These are phyloP conservation scores for Linaria vulgaris DNA, from an alignment of 257 asterid genomes.

Conservation along the genomic window DNA sequence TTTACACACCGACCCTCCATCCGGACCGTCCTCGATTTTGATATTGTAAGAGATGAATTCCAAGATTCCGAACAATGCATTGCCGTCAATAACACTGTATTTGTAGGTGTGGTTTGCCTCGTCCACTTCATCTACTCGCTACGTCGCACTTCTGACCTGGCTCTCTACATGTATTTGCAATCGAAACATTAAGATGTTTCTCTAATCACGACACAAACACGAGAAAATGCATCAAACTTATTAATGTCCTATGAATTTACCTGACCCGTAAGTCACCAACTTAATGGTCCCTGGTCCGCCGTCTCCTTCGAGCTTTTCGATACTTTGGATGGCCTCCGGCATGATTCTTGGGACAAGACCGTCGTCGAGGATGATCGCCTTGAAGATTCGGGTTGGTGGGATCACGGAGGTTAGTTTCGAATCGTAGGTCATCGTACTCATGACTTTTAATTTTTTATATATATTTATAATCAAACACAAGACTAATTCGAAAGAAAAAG, in stretches of 20 bases:
- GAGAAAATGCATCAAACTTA: too few relatives aligned
- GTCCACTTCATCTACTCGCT: slow-evolving; percentile 40
- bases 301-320: slow-evolving; percentile 46
- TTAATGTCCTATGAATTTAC: slow-evolving; percentile 19
- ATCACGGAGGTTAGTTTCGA: slow-evolving; percentile 36
- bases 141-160: slow-evolving; percentile 39
- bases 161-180: slow-evolving; percentile 31
- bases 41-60: slow-evolving; percentile 39
- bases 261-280: slow-evolving; percentile 39
- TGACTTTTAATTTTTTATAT: not conserved
- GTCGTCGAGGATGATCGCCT: slow-evolving; percentile 48
- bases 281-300: slow-evolving; percentile 57
- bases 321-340: slow-evolving; percentile 46
- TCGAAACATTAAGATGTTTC: too few relatives aligned
- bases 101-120: slow-evolving; percentile 33
- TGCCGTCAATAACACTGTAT: slow-evolving; percentile 49
- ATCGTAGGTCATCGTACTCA: slow-evolving; percentile 43
- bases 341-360: slow-evolving; percentile 44
- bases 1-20: slow-evolving; percentile 49
- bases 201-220: too few relatives aligned
- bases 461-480: not conserved
- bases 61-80: slow-evolving; percentile 30
- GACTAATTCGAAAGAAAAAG: not conserved
- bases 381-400: slow-evolving; percentile 48
- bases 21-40: slow-evolving; percentile 28